These are phyloP conservation scores for Cryptomeria japonica DNA, from an alignment of 75 land plant genomes.

Conservation along the genomic window DNA sequence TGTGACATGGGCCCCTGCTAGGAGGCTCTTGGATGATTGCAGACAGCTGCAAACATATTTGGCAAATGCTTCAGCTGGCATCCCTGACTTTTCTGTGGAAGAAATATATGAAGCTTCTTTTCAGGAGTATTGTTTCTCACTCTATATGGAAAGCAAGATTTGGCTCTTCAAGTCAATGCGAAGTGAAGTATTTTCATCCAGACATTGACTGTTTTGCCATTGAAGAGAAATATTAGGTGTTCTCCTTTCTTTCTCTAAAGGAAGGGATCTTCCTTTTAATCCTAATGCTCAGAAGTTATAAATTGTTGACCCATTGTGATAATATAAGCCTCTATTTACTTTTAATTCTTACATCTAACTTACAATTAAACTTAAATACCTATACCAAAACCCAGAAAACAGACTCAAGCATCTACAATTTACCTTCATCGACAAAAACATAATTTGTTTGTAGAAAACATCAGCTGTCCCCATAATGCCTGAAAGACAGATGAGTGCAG, in stretches of 20 bases:
- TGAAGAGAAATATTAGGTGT: background rate
- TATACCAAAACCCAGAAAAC: background rate
- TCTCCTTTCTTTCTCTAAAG: background rate
- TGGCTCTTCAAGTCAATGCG: background rate
- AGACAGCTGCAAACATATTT: background rate
- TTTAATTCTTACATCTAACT: background rate
- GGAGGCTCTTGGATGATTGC: background rate
- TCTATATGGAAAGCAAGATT: background rate
- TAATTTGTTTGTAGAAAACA: conserved; percentile 50
- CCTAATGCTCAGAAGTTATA: background rate
- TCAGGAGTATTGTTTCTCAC: background rate
- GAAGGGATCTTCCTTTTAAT: background rate
- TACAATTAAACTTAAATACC: background rate
- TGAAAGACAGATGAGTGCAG: conserved; percentile 42
- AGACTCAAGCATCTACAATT: background rate
- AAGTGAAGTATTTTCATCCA: background rate
- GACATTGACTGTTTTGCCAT: background rate
- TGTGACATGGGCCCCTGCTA: background rate
- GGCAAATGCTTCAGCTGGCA: background rate
- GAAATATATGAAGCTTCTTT: background rate
- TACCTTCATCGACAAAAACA: conserved; percentile 38
- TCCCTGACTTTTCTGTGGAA: background rate
- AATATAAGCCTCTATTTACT: background rate
- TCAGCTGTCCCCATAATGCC: conserved; percentile 46
- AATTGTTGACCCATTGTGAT: background rate